phyloP scores from a whole-genome alignment of 495 filamentous ascomycete genomes.

The Penicillium macrosclerotiorum region DNA sequence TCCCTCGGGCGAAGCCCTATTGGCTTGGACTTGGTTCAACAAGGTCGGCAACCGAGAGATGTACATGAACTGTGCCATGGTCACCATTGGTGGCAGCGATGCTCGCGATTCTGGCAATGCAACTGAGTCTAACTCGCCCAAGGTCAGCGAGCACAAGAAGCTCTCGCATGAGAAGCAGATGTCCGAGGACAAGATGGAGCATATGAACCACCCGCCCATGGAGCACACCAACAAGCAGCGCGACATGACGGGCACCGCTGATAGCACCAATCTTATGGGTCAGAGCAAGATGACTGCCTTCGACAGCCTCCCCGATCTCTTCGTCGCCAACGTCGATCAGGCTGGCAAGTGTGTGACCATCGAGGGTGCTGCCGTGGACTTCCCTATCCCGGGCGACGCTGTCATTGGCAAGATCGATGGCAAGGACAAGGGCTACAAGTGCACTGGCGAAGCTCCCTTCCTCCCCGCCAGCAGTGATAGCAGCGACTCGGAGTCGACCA shows the following conservation, averaged over 20 bases:
- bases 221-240: conserved; percentile 3
- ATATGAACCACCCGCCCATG: conserved; percentile 12
- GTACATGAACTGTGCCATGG: conserved; percentile 91
- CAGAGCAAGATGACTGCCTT: conserved; percentile 39
- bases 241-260: conserved; percentile 53
- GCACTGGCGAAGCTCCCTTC: conserved; percentile 23
- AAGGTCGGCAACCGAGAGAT: conserved; percentile 84
- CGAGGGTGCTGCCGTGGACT: conserved; percentile 26
- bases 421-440: conserved; percentile 27
- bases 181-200: not conserved
- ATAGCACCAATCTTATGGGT: conserved; percentile 53
- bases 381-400: conserved; percentile 26
- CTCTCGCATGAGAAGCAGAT: not conserved
- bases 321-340: conserved; percentile 55
- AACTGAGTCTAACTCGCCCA: not conserved
- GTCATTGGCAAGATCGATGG: conserved; percentile 16
- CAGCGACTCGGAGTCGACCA: conserved; percentile 2
- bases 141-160: not conserved
- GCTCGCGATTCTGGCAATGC: conserved; percentile 4
- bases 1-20: conserved; percentile 52
- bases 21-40: conserved; percentile 94
- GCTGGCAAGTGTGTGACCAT: conserved; percentile 31
- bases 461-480: conserved; percentile 5
- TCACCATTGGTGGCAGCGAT: conserved; percentile 58
- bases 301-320: conserved; percentile 48